phyloP scores from a whole-genome alignment of 1,284 basidiomycete genomes.

The Tilletia indica region DNA sequence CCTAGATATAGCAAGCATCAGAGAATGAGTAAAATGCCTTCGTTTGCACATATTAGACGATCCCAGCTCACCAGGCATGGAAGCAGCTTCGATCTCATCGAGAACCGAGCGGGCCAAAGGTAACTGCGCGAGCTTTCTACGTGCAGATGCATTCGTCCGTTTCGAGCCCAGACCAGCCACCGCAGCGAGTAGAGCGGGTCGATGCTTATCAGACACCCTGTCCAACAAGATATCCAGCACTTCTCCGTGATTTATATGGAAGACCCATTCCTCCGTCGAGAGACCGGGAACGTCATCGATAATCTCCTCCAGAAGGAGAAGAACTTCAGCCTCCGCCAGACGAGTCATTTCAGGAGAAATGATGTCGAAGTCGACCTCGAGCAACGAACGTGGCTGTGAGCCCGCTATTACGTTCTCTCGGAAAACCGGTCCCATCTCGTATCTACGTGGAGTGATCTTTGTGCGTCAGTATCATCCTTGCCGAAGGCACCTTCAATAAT shows the following conservation, averaged over 20 bases:
- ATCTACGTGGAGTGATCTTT: conserved; percentile 50
- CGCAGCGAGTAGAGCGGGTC: conserved; percentile 25
- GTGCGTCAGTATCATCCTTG: background rate
- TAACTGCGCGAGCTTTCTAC: conserved; percentile 39
- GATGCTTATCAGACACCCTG: conserved; percentile 40
- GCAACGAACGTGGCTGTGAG: conserved; percentile 54
- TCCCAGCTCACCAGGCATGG: conserved; percentile 25
- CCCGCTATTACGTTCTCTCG: conserved; percentile 55
- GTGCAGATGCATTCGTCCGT: conserved; percentile 33
- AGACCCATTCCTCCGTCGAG: conserved; percentile 42
- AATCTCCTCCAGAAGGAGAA: conserved; percentile 50
- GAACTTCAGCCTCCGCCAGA: conserved; percentile 54
- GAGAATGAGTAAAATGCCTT: background rate
- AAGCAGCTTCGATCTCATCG: conserved; percentile 52
- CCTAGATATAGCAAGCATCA: conserved; percentile 19
- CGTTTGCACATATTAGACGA: background rate
- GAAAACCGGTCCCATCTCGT: conserved; percentile 65
- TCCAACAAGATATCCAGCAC: conserved; percentile 45
- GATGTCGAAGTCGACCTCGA: conserved; percentile 55
- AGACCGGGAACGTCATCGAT: conserved; percentile 51
- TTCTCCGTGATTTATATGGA: conserved; percentile 51
- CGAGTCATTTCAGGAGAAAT: conserved; percentile 51
- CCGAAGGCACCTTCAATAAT: background rate
- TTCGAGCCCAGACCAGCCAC: conserved; percentile 34
- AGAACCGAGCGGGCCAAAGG: conserved; percentile 43